These are phyloP conservation scores for Syzygium syzygioides DNA, from an alignment of 441 rosid genomes.

Conservation along the genomic window DNA sequence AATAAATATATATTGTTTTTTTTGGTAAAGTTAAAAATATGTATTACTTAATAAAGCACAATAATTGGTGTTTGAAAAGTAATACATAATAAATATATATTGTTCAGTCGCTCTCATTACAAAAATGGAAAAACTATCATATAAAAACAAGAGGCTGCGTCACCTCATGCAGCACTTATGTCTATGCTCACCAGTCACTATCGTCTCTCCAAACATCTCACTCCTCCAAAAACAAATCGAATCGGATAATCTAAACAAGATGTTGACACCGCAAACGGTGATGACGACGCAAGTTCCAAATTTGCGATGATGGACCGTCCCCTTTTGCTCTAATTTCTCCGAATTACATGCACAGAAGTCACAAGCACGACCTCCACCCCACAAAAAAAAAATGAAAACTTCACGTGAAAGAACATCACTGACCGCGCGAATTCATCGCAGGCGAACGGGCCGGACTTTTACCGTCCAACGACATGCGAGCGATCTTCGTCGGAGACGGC, in stretches of 20 bases:
- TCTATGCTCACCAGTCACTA: neutral
- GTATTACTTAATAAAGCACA: too few relatives aligned
- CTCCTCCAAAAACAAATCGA: neutral
- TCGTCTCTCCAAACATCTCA: neutral
- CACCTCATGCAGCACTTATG: neutral
- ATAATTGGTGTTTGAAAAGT: too few relatives aligned
- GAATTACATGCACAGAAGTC: neutral
- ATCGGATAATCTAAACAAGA: neutral
- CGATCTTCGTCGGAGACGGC: constrained; percentile 8
- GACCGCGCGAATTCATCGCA: neutral
- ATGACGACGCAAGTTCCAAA: neutral
- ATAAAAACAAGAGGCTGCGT: neutral
- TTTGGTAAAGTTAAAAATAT: too few relatives aligned
- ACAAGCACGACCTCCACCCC: neutral
- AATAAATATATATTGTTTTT: neutral
- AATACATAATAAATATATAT: neutral
- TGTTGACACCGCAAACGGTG: neutral
- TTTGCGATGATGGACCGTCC: neutral
- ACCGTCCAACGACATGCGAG: neutral
- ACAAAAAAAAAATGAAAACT: neutral
- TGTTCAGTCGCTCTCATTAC: neutral
- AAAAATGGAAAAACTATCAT: neutral
- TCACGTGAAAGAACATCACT: neutral
- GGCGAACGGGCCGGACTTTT: neutral
- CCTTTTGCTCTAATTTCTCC: neutral